Conservation (phyloP, 2,329 filamentous ascomycete genomes). For the Colletotrichum tamarilloi region DNA sequence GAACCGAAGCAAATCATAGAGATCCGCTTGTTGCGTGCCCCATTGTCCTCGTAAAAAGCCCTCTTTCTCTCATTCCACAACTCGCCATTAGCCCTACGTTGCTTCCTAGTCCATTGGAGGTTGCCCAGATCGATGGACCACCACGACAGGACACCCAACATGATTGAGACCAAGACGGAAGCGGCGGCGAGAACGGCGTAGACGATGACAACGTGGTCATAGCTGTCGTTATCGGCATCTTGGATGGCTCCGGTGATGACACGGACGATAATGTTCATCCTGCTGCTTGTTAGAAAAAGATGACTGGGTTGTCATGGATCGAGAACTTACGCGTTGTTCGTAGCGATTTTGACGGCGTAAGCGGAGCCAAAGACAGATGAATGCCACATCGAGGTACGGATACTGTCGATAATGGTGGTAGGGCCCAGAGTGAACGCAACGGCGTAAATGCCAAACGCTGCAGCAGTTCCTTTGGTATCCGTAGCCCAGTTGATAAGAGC, state of each 20-base stretch:
- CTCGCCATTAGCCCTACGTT: constrained; percentile 57
- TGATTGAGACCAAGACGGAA: constrained; percentile 56
- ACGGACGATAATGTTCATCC: constrained; percentile 70
- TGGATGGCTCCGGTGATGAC: constrained; percentile 69
- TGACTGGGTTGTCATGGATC: rapidly evolving
- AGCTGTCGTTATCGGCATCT: constrained; percentile 66
- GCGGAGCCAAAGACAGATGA: constrained; percentile 70
- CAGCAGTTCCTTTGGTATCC: constrained; percentile 62
- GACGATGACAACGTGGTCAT: constrained; percentile 64
- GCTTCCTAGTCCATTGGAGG: constrained; percentile 69
- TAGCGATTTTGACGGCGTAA: constrained; percentile 69
- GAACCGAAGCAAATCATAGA: constrained; percentile 55
- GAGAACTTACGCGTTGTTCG: constrained; percentile 60
- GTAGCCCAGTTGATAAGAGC: constrained; percentile 63
- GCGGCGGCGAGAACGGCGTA: constrained; percentile 65
- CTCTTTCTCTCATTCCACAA: constrained; percentile 48
- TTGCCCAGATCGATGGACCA: constrained; percentile 53
- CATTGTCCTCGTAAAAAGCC: constrained; percentile 48
- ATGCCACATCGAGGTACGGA: constrained; percentile 70
- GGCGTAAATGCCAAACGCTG: constrained; percentile 69
- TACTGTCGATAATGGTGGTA: constrained; percentile 69
- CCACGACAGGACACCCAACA: constrained; percentile 51
- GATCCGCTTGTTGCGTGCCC: constrained; percentile 51
- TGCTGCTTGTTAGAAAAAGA: constrained; percentile 34
- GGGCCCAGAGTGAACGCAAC: constrained; percentile 66